Base-by-base conservation (phyloP, 2,329 filamentous ascomycete genomes). In the Pyricularia sp. region DNA sequence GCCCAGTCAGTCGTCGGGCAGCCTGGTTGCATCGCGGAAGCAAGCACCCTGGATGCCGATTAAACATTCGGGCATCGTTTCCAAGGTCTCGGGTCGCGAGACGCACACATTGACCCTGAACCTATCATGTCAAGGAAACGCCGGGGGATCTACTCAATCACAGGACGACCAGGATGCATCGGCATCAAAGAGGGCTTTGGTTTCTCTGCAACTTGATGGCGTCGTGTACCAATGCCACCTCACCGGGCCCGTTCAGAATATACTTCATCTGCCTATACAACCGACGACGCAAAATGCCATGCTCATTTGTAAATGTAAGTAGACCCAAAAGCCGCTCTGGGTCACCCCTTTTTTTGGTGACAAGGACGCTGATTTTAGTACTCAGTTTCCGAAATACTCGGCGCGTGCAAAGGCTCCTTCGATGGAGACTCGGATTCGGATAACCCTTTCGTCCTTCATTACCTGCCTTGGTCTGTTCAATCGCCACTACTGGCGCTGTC, bases 351-450 rank as follows among this genome's bases (percentile, higher is more conserved):
- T 25, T 25, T 59, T 10, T 31, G 3, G 20, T 11, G 20, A 63
- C 6, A 63, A 28, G 12, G 42, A 59, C 10, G 58, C 66, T 68
- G 25, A 68, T 61, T 31, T 14, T 68, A 5, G 25, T 28, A 1
- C 3, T 7, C 9, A 83, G 82, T 83, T 65, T 72, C 83, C 4
- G 79, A 81, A 69, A 74, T 84, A 2, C 74, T 84, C 9, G 79
- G 78, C 33, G 81, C 81, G 20, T 84, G 83, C 75, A 83, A 84
- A 68, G 80, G 79, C 3, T 82, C 79, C 1, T 77, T 84, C 7
- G 81, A 83, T 65, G 82, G 82, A 1, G 78, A 78, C 25, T 80
- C 81, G 1, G 77, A 80, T 28, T 77, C 77, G 7, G 72, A 78
- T 36, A 82, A 80, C 66, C 79, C 76, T 9, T 83, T 81, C 71